Conservation (phyloP, 2,329 filamentous ascomycete species). For the Tolypocladium sp. region DNA sequence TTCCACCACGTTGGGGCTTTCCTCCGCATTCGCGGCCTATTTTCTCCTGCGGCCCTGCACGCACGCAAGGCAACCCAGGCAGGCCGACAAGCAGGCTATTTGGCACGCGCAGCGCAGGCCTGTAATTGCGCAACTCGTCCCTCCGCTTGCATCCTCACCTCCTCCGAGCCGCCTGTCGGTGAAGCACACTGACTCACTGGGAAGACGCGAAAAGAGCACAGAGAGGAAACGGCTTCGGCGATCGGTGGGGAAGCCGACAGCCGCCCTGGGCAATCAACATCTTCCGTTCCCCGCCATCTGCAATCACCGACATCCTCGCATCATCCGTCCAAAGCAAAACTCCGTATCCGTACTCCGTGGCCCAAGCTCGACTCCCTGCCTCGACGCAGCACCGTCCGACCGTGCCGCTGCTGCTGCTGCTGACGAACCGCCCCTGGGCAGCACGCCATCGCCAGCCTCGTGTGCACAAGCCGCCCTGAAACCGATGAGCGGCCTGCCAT, state of each 20-base stretch:
- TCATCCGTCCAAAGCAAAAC: background rate
- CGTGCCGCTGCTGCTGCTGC: background rate
- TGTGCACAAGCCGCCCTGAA: background rate
- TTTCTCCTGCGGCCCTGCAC: background rate
- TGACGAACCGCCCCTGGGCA: background rate
- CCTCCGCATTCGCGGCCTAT: background rate
- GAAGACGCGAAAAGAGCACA: background rate
- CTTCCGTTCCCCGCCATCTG: background rate
- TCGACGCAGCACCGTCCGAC: background rate
- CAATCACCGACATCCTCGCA: constrained; percentile 1
- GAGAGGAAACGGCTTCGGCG: background rate
- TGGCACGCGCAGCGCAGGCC: background rate
- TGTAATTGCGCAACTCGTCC: background rate
- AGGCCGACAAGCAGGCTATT: background rate
- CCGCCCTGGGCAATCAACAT: background rate
- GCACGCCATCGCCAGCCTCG: background rate
- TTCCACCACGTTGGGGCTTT: background rate
- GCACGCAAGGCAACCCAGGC: no score
- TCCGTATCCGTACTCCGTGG: background rate
- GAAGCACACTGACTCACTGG: background rate
- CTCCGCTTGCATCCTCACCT: background rate
- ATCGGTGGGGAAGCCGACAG: background rate
- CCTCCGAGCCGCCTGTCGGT: background rate
- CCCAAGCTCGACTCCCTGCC: background rate
- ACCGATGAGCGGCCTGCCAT: background rate